Percentiles rank a stretch among this genome's conserved stretches.
Evolutionary conservation across 140 eudicot genomes (phyloP).

Genomic region (Cichorium intybus): DNA sequence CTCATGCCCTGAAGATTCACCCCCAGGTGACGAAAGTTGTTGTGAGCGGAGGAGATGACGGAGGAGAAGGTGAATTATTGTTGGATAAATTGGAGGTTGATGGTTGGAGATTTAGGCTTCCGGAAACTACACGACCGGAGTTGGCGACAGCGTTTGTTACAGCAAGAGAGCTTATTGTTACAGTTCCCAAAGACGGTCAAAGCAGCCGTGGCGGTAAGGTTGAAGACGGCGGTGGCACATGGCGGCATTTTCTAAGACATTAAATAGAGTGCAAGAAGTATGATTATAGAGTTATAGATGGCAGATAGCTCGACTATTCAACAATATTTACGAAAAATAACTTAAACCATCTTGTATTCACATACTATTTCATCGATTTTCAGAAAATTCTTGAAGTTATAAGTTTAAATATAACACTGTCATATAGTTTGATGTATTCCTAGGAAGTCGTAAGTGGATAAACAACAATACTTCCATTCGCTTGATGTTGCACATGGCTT

Average conservation of each 20-base stretch:
- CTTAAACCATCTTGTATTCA: too few relatives aligned
- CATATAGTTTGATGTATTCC: too few relatives aligned
- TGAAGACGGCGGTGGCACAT: conserved; percentile 26
- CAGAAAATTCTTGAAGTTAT: too few relatives aligned
- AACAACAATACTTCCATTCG: too few relatives aligned
- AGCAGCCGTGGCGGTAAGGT: conserved; percentile 15
- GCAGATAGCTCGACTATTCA: too few relatives aligned
- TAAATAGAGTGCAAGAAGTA: conserved; percentile 4
- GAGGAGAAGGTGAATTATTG: conserved; percentile 32
- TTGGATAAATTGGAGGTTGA: conserved; percentile 50
- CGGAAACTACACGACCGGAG: conserved; percentile 46
- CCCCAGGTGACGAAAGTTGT: conserved; percentile 64
- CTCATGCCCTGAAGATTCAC: conserved; percentile 57
- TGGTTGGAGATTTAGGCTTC: conserved; percentile 69
- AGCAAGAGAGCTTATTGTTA: conserved; percentile 49
- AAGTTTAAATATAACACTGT: too few relatives aligned
- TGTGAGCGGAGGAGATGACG: conserved; percentile 27
- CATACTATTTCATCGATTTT: too few relatives aligned
- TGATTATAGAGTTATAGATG: too few relatives aligned
- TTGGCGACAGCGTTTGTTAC: conserved; percentile 42
- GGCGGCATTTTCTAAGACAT: conserved; percentile 35
- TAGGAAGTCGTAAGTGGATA: too few relatives aligned
- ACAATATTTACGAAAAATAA: too few relatives aligned
- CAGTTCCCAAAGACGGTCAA: conserved; percentile 50
- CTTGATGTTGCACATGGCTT: too few relatives aligned